Evolutionary conservation across 2,329 filamentous ascomycete genomes (phyloP).

Genomic region (Pseudogymnoascus sp.): DNA sequence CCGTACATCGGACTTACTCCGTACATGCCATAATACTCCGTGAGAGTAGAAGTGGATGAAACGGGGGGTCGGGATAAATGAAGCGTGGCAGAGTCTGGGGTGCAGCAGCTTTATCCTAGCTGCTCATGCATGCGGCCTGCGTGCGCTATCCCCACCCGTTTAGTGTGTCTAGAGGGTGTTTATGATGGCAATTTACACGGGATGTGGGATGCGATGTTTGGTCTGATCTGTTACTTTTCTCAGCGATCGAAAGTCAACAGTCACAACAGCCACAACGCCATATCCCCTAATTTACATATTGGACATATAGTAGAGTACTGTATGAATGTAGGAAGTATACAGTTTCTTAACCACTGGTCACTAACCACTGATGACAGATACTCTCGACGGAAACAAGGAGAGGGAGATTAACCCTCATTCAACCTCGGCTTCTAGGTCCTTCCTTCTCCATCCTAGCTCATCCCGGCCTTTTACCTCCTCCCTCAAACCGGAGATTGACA

Average conservation of each 20-base stretch:
- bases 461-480: neutral
- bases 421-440: neutral
- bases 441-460: neutral
- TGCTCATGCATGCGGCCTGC: neutral
- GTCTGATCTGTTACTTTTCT: neutral
- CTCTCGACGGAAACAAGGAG: neutral
- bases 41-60: neutral
- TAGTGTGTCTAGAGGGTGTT: neutral
- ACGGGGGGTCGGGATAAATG: neutral
- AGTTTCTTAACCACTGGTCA: neutral
- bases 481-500: neutral
- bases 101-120: neutral
- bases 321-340: neutral
- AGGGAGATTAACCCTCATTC: neutral
- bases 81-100: constrained; percentile 1
- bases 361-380: neutral
- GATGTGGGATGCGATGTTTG: neutral
- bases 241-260: neutral
- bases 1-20: no score
- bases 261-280: neutral
- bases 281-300: neutral
- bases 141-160: neutral
- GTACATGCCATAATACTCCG: neutral
- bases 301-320: neutral
- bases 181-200: neutral